phyloP scores from a whole-genome alignment of 768 basidiomycete species.

The Suillus fuscotomentosus region DNA sequence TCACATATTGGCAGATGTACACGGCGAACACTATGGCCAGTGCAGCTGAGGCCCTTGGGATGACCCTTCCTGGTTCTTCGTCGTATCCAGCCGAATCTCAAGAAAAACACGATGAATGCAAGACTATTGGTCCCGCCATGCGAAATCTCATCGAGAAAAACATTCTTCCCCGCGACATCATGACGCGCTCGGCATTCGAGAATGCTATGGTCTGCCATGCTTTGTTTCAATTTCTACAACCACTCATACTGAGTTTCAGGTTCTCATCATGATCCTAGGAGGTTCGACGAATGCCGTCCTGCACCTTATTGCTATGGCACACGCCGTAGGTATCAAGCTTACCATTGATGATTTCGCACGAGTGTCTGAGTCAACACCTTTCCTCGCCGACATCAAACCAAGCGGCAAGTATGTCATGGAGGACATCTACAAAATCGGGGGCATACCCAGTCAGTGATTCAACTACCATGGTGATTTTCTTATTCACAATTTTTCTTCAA shows the following conservation, averaged over 20 bases:
- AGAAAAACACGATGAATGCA: constrained; percentile 87
- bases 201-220: constrained; percentile 81
- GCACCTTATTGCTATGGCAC: constrained; percentile 95
- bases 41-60: constrained; percentile 91
- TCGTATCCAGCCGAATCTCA: constrained; percentile 92
- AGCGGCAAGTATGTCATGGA: constrained; percentile 99
- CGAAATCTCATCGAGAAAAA: constrained; percentile 85
- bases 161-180: constrained; percentile 91
- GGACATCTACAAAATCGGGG: constrained; percentile 93
- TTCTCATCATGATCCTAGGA: constrained; percentile 94
- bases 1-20: constrained; percentile 69
- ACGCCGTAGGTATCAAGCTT: constrained; percentile 88
- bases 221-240: neutral
- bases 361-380: constrained; percentile 90
- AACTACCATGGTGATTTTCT: neutral
- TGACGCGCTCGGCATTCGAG: constrained; percentile 96
- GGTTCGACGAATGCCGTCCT: constrained; percentile 98
- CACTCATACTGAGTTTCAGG: constrained; percentile 43
- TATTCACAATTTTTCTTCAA: neutral
- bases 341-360: constrained; percentile 90
- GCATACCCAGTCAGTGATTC: constrained; percentile 79
- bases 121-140: constrained; percentile 79
- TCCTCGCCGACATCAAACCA: constrained; percentile 95
- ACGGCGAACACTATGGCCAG: constrained; percentile 99
- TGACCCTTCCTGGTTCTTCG: constrained; percentile 96